Evolutionary conservation across 805 yeast genomes (phyloP).

Genomic region (Wickerhamiella vanderwaltii): DNA sequence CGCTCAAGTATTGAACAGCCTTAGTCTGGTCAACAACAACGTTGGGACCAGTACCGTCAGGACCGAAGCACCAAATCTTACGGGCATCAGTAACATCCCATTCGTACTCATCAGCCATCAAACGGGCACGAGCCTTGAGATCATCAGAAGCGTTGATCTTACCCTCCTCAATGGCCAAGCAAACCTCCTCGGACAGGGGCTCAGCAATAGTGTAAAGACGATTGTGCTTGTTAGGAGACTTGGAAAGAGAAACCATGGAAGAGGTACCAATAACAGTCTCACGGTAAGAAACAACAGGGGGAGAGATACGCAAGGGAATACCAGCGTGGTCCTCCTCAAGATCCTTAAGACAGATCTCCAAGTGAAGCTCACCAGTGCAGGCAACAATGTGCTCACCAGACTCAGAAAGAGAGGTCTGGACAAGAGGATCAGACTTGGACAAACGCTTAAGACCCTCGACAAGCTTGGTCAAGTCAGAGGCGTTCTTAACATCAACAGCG

Average conservation of each 20-base stretch:
- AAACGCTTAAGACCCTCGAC: constrained; percentile 99
- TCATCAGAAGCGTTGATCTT: constrained; percentile 90
- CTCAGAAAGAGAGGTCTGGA: constrained; percentile 70
- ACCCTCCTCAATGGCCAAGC: constrained; percentile 87
- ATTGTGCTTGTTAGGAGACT: constrained; percentile 99
- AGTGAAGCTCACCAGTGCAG: constrained; percentile 99
- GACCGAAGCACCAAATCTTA: constrained; percentile 99
- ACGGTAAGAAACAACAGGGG: constrained; percentile 97
- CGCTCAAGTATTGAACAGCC: constrained; percentile 98
- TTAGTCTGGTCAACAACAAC: constrained; percentile 98
- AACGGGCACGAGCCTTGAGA: constrained; percentile 97
- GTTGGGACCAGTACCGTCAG: constrained; percentile 98
- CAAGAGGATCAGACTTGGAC: constrained; percentile 99
- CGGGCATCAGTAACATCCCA: constrained; percentile 99
- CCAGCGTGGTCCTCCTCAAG: constrained; percentile 99
- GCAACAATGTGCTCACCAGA: constrained; percentile 99
- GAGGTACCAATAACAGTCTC: constrained; percentile 94
- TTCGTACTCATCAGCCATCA: constrained; percentile 96
- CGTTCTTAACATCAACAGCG: constrained; percentile 99
- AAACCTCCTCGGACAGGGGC: constrained; percentile 88
- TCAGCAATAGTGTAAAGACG: constrained; percentile 96
- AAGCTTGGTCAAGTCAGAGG: constrained; percentile 97
- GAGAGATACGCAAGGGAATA: constrained; percentile 94
- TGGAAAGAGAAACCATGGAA: constrained; percentile 89
- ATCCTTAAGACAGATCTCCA: constrained; percentile 94